Evolutionary conservation across 805 yeast species (phyloP).

Genomic region (Debaryomyces prosopidis): DNA sequence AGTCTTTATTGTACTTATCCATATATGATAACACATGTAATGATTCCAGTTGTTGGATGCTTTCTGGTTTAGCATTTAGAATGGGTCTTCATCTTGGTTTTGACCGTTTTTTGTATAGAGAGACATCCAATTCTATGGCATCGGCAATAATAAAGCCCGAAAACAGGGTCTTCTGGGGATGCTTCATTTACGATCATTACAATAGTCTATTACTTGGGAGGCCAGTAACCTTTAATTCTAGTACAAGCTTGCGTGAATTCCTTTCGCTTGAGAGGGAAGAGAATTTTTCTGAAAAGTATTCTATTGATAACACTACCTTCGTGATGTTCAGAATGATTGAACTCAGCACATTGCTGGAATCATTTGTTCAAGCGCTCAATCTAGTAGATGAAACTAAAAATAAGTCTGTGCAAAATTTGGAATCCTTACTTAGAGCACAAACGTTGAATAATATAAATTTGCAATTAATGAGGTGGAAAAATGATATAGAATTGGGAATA

Average conservation of each 20-base stretch:
- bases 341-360: constrained; percentile 3
- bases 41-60: constrained; percentile 12
- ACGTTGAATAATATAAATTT: constrained; percentile 2
- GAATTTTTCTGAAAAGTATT: background rate
- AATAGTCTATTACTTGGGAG: constrained; percentile 5
- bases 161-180: constrained; percentile 4
- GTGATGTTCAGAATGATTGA: constrained; percentile 5
- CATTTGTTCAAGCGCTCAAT: background rate
- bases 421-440: background rate
- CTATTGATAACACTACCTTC: background rate
- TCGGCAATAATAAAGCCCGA: background rate
- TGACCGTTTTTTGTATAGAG: background rate
- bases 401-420: background rate
- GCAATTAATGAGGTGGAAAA: constrained; percentile 1
- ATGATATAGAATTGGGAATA: background rate
- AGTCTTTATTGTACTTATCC: constrained; percentile 2
- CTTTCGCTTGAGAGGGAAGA: too few species aligned
- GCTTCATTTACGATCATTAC: constrained; percentile 5
- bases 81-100: constrained; percentile 13
- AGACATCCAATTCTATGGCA: background rate
- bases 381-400: background rate
- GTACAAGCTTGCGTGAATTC: too few species aligned
- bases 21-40: constrained; percentile 4
- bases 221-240: constrained; percentile 1
- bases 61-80: constrained; percentile 15